Evolutionary conservation across 1,139 yeast genomes (phyloP), one percentile per base, ranked within the genome.

Genomic region (Yamadazyma membranifaciens): DNA sequence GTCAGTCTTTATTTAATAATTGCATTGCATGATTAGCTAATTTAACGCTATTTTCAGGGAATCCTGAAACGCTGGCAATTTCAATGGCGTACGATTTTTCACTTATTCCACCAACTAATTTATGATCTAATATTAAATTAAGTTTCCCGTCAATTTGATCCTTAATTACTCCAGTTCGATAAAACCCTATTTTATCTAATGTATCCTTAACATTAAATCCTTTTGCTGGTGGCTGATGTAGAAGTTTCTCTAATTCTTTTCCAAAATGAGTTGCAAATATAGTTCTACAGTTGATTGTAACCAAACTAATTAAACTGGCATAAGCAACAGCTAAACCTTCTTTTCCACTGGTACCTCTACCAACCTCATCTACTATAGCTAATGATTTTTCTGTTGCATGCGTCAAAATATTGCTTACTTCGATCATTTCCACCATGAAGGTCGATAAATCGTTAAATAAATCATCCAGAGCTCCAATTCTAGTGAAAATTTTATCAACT

Each of bases 351-450:
- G 98, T 92, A 0, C 98, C 98, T 45, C 98, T 71, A 0, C 98
- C 98, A n/a, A 92, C 83, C 54, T 92, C 98, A 63, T 92, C 98
- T 35, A 92, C 78, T 26, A 92, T 85, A 0, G 96, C 96, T 47
- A 92, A 63, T 0, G 98, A 89, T 33, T 73, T 62, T 0, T 71
- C 56, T 0, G 98, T 88, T 1, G 98, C 95, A 45, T 86, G 79
- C 36, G 76, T 72, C 40, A 92, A 63, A 30, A 92, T 89, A 46
- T 78, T 74, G 20, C 95, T 83, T 0, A 96, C 87, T 56, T 92
- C 98, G n/a, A 87, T 78, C 98, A 92, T 91, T 54, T 92, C 98
- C 12, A 91, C 96, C 98, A 92, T 89, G 55, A 92, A 92, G 0
- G 98, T 91, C 48, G 96, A 87, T 62, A 89, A 74, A 49, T 91